A percentile compares a stretch with the other conserved stretches of the same genome.
These are phyloP conservation scores for Candida ficus DNA, from an alignment of 805 yeast genomes.

Conservation along the genomic window DNA sequence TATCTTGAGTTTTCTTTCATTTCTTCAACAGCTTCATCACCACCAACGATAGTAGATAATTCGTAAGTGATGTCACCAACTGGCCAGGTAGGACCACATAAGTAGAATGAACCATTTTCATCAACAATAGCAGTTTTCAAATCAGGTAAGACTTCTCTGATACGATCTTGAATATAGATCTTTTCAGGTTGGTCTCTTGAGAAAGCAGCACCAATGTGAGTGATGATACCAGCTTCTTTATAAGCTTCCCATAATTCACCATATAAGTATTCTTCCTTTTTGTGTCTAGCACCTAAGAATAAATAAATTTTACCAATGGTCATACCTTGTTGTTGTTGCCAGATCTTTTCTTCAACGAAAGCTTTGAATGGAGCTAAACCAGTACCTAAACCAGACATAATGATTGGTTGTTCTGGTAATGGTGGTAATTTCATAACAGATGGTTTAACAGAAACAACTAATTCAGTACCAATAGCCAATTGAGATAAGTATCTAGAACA, in stretches of 20 bases:
- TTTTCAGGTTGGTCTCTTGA: constrained; percentile 95
- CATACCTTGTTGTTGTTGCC: constrained; percentile 86
- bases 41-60: constrained; percentile 76
- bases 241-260: constrained; percentile 98
- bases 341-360: constrained; percentile 88
- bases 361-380: constrained; percentile 99
- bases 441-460: constrained; percentile 92
- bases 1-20: constrained; percentile 91
- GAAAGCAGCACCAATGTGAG: constrained; percentile 96
- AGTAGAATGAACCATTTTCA: constrained; percentile 83
- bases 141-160: constrained; percentile 66
- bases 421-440: constrained; percentile 96
- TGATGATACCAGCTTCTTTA: constrained; percentile 83
- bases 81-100: constrained; percentile 99
- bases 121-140: constrained; percentile 74
- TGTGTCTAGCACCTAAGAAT: constrained; percentile 92
- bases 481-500: constrained; percentile 89
- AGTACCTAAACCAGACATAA: constrained; percentile 97
- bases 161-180: constrained; percentile 91
- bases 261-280: constrained; percentile 88
- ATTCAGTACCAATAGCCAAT: constrained; percentile 71
- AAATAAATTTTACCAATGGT: constrained; percentile 86
- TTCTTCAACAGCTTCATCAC: constrained; percentile 80
- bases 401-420: constrained; percentile 78
- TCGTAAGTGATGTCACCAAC: constrained; percentile 95